phyloP scores from a whole-genome alignment of 768 basidiomycete species.

The Trametes sanguinea region DNA sequence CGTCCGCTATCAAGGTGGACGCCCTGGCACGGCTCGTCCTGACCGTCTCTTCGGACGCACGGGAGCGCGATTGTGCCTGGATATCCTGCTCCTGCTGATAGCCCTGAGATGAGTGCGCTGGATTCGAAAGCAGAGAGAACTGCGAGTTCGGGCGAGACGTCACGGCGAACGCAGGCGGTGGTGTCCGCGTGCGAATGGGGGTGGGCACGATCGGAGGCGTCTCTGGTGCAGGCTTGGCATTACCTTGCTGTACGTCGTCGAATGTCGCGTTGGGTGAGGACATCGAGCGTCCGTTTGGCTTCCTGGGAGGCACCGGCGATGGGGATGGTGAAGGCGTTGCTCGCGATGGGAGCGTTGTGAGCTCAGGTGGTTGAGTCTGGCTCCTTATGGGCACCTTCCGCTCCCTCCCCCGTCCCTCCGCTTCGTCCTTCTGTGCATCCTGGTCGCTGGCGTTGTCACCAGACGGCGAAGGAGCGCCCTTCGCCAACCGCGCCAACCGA shows the following conservation, averaged over 20 bases:
- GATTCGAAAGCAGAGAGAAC: constrained; percentile 23
- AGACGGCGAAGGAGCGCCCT: constrained; percentile 20
- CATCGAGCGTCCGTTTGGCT: constrained; percentile 26
- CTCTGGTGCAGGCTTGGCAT: constrained; percentile 24
- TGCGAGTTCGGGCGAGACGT: constrained; percentile 38
- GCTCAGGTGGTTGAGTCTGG: constrained; percentile 28
- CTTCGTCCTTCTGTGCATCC: constrained; percentile 11
- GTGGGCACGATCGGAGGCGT: constrained; percentile 35
- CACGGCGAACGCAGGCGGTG: constrained; percentile 37
- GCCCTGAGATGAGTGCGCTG: neutral
- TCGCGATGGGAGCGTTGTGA: neutral
- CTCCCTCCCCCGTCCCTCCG: constrained; percentile 19
- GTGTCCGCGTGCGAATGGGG: constrained; percentile 34
- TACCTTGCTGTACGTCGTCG: constrained; percentile 24
- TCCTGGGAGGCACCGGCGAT: constrained; percentile 14
- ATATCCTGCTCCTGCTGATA: neutral
- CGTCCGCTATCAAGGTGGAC: constrained; percentile 26
- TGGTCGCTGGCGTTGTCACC: constrained; percentile 10
- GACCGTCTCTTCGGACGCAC: constrained; percentile 13
- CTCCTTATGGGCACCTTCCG: constrained; percentile 28
- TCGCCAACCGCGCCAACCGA: constrained; percentile 29
- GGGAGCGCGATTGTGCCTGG: neutral
- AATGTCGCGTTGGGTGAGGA: constrained; percentile 33
- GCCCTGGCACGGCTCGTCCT: constrained; percentile 6
- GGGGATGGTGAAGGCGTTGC: constrained; percentile 22